Evolutionary conservation across 805 yeast genomes (phyloP).

Genomic region (Saccharomycopsis selenospora): DNA sequence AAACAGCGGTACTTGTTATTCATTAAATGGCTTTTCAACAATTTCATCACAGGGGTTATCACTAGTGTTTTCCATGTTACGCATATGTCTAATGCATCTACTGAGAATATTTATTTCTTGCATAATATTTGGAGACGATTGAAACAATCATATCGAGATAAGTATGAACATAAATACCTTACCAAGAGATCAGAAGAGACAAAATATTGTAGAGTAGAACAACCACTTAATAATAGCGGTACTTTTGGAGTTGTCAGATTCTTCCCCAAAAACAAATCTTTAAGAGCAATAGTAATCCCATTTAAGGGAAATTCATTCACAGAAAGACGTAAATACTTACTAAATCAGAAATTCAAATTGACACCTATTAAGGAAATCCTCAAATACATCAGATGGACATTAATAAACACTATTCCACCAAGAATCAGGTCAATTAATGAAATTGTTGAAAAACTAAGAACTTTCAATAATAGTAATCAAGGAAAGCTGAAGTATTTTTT

Average conservation of each 20-base stretch:
- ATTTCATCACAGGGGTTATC: constrained; percentile 41
- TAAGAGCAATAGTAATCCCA: constrained; percentile 57
- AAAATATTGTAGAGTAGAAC: no score
- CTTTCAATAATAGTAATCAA: not conserved
- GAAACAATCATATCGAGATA: constrained; percentile 35
- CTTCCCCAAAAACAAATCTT: constrained; percentile 54
- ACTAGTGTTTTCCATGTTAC: constrained; percentile 61
- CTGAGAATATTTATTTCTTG: constrained; percentile 42
- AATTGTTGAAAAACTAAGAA: not conserved
- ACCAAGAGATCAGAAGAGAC: no score
- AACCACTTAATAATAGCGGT: no score
- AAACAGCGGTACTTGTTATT: constrained; percentile 34
- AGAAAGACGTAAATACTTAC: not conserved
- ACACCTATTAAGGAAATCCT: constrained; percentile 12
- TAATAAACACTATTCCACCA: no score
- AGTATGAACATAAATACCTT: constrained; percentile 37
- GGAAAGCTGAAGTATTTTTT: constrained; percentile 32
- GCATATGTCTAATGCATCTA: constrained; percentile 37
- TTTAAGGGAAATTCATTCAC: constrained; percentile 27
- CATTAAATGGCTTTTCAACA: constrained; percentile 50
- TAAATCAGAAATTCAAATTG: not conserved
- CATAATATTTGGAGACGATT: constrained; percentile 50
- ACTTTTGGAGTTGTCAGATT: constrained; percentile 30
- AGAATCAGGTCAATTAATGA: constrained; percentile 11
- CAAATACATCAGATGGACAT: constrained; percentile 6